Evolutionary conservation across 2,329 filamentous ascomycete species (phyloP).

Genomic region (Phialophora expanda): DNA sequence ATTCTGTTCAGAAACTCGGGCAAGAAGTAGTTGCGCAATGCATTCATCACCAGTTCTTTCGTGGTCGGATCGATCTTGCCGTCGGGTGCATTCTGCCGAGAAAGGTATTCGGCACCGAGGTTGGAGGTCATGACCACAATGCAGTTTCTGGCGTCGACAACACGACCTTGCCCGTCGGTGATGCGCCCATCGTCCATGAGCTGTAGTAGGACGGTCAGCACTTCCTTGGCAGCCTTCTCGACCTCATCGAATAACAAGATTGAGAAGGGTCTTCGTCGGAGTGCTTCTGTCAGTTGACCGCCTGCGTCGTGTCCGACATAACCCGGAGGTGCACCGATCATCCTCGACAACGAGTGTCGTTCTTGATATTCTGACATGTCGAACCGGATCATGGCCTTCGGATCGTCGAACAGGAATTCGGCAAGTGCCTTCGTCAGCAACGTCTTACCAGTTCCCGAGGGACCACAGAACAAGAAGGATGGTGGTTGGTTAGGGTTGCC

Average conservation of each 20-base stretch:
- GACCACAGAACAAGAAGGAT: constrained; percentile 98
- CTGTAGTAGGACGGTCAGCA: constrained; percentile 95
- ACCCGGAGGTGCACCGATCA: constrained; percentile 96
- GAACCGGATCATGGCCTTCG: constrained; percentile 97
- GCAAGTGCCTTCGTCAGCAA: constrained; percentile 94
- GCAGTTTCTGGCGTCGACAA: constrained; percentile 95
- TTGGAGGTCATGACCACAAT: constrained; percentile 99
- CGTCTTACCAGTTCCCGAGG: constrained; percentile 97
- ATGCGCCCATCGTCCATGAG: constrained; percentile 99
- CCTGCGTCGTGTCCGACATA: constrained; percentile 97
- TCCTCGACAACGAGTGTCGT: constrained; percentile 88
- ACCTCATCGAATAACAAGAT: constrained; percentile 98
- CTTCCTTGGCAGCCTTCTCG: constrained; percentile 97
- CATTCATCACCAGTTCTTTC: constrained; percentile 84
- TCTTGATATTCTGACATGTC: constrained; percentile 99
- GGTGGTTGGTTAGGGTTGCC: constrained; percentile 95
- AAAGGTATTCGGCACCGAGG: constrained; percentile 90
- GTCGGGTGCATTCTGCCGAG: constrained; percentile 75
- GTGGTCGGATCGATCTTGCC: constrained; percentile 86
- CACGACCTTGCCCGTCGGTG: constrained; percentile 93
- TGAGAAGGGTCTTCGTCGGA: constrained; percentile 94
- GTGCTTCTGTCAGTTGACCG: constrained; percentile 91
- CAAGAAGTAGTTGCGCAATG: constrained; percentile 93
- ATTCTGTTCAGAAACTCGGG: constrained; percentile 99
- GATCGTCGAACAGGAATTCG: constrained; percentile 96